Evolutionary conservation across 129 eudicot genomes (phyloP), one percentile per base, ranked within the genome.

Genomic region (Smallanthus sonchifolius): DNA sequence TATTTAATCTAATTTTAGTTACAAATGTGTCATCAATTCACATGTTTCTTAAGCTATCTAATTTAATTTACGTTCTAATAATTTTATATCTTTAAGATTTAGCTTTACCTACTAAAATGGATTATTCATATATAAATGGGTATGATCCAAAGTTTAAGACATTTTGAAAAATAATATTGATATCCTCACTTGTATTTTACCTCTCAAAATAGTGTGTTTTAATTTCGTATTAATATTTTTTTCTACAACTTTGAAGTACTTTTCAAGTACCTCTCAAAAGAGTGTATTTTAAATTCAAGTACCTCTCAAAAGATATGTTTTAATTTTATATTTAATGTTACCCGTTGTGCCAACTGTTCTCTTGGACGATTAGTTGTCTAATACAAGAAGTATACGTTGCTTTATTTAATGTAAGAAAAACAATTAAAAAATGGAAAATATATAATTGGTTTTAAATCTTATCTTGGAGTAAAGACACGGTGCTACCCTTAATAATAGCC

Each of bases 391-490:
- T 8, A 20, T 55, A 20, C 62, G 30, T 19, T 20, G 9, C 30
- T 55, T 20, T 55, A 55, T 3, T 19, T 55, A 55, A 7, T 3
- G n/a, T 15, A 6, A 6, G n/a, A 16, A 51, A 1, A 4, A 36
- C 10, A 28, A 24, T 11, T 0, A 15, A 16, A 5, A 49, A 49
- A 51, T 15, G 4, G 7, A 5, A 51, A 51, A 44, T 45, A 45
- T 10, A 10, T 24, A 24, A 0, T 24, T 77, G 69, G 69, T 35
- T 62, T 48, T 17, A 62, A 78, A 72, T 45, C 70, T 69, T 47
- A 77, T 77, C 81, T 78, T 70, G 44, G 55, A 62, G 65, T 70
- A 64, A 78, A 78, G 72, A 37, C 82, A 49, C 66, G 37, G 48
- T 32, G 65, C 10, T 64, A 47, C 35, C 37, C 49, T 43, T n/a